Base-by-base conservation (phyloP, 1,139 yeast genomes). In the Taphrina populina region DNA sequence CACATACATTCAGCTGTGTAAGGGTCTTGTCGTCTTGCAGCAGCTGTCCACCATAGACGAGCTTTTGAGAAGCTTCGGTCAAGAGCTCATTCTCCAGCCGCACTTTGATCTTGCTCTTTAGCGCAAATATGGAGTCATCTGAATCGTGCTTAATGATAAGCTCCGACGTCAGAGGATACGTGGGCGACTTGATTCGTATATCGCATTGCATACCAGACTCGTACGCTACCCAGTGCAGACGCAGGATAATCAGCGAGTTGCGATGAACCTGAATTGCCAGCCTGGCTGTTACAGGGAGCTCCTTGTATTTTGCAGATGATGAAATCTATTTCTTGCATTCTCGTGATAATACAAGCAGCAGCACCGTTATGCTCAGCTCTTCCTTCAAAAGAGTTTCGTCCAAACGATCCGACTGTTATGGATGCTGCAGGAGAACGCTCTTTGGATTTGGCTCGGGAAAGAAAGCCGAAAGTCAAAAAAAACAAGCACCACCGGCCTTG, bases 11-110 rank as follows among this genome's bases (percentile, higher is more conserved):
- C 95, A 92, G 92, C 83, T 92, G 98, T 69, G 95, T 84, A 71
- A 92, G 82, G 67, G 97, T 92, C 83, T 97, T 88, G 72, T 96
- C 96, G 71, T 92, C 97, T 81, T 90, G 97, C 76, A 92, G 86
- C 80, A 90, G 97, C 84, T 88, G 90, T 84, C 98, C 98, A 75
- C 97, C 97, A 75, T 90, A 92, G 87, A 92, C 88, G 74, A 90
- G 84, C 81, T 97, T 87, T 82, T 92, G 97, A 78, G 88, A 96
- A 77, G 90, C 97, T 70, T 97, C 96, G 77, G 97, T 97, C 70
- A 92, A 88, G 73, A 97, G 97, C 77, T 90, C 96, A 82, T 88
- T 88, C 83, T 88, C 26, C 39, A 49, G 39, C 4, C 32, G 40
- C 19, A 15, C 97, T 81, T 88, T 96, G 77, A 92, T 90, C 86